Percentiles rank a stretch among this genome's conserved stretches.
phyloP scores from a whole-genome alignment of 2,329 filamentous ascomycete genomes.

The Thielaviopsis musarum region DNA sequence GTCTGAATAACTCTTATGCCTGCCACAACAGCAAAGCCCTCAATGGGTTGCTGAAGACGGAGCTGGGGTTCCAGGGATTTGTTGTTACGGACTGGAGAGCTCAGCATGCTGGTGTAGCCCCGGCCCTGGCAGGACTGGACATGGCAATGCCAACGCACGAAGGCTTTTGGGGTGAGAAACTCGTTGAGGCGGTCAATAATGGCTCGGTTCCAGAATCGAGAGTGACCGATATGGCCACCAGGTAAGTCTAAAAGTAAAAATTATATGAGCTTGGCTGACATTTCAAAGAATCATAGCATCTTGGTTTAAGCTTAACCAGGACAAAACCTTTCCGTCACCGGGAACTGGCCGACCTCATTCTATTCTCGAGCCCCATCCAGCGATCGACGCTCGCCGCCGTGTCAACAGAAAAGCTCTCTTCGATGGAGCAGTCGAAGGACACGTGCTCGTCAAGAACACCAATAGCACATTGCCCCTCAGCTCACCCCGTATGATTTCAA shows the following conservation, averaged over 20 bases:
- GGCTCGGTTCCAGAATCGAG: slow-evolving; percentile 38
- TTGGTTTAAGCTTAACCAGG: slow-evolving; percentile 40
- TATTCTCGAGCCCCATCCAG: slow-evolving; percentile 30
- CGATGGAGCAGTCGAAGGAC: slow-evolving; percentile 43
- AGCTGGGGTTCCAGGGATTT: slow-evolving; percentile 46
- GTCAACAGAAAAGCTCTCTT: slow-evolving; percentile 25
- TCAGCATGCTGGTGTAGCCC: slow-evolving; percentile 45
- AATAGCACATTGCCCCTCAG: slow-evolving; percentile 37
- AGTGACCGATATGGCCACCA: slow-evolving; percentile 43
- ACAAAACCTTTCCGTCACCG: slow-evolving; percentile 27
- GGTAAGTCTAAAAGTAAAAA: slow-evolving; percentile 14
- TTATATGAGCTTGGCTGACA: slow-evolving; percentile 2
- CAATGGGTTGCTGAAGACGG: slow-evolving; percentile 49
- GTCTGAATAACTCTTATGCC: slow-evolving; percentile 53
- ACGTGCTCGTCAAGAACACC: slow-evolving; percentile 46
- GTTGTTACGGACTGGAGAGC: slow-evolving; percentile 53
- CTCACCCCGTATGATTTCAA: slow-evolving; percentile 19
- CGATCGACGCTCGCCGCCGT: slow-evolving; percentile 30
- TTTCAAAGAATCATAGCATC: slow-evolving; percentile 30
- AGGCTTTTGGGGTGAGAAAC: slow-evolving; percentile 32
- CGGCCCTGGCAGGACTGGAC: slow-evolving; percentile 49
- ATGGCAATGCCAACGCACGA: slow-evolving; percentile 46
- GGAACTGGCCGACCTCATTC: slow-evolving; percentile 35
- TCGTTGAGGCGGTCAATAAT: slow-evolving; percentile 41
- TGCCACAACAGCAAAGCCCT: slow-evolving; percentile 53